These are phyloP conservation scores for Aureobasidium melanogenum DNA, from an alignment of 2,329 filamentous ascomycete species.

Conservation along the genomic window DNA sequence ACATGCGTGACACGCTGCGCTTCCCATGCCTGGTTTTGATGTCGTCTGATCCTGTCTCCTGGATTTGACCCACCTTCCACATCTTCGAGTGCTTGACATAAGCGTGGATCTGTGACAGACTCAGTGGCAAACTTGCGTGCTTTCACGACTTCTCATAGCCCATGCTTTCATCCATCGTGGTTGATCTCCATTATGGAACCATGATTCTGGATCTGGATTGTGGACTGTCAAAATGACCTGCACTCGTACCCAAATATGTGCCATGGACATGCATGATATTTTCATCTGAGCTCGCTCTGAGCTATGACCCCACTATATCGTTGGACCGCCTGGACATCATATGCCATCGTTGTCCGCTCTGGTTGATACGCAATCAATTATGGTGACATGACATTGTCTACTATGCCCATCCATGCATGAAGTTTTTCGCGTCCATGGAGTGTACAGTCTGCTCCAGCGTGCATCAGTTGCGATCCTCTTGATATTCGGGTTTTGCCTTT, in stretches of 20 bases:
- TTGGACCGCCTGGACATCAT: neutral
- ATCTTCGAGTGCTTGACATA: neutral
- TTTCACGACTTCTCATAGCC: neutral
- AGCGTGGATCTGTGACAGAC: constrained; percentile 6
- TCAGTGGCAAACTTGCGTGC: neutral
- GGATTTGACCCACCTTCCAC: constrained; percentile 5
- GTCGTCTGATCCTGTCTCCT: neutral
- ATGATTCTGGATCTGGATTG: neutral
- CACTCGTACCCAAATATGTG: neutral
- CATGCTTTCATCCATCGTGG: constrained; percentile 7
- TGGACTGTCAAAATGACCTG: neutral
- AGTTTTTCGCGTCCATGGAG: neutral
- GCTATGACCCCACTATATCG: neutral
- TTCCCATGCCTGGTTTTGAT: constrained; percentile 11
- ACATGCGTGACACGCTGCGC: constrained; percentile 12
- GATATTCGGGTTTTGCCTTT: neutral
- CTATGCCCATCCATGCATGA: neutral
- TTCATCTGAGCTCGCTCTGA: neutral
- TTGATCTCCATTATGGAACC: neutral
- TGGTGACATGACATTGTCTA: neutral
- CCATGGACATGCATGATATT: neutral
- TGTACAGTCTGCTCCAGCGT: neutral
- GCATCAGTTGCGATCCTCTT: neutral
- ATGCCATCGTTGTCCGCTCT: neutral
- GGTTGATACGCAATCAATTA: neutral